These are phyloP conservation scores for Globisporangium parvum DNA, from an alignment of 352 stramenopile species.

Conservation along the genomic window DNA sequence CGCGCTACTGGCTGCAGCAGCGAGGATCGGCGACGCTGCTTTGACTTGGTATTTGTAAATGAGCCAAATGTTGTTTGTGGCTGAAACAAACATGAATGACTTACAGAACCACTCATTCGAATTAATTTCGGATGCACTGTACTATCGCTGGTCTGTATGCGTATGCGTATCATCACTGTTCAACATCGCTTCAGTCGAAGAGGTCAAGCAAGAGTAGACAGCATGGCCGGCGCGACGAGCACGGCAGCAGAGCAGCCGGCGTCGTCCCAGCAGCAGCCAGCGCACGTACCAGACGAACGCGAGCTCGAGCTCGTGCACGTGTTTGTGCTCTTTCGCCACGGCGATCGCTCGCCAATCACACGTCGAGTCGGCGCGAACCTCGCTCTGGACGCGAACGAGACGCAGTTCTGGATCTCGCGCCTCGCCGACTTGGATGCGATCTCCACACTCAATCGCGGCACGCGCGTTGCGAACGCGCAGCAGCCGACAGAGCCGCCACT, in stretches of 20 bases:
- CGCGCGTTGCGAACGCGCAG: conserved; percentile 28
- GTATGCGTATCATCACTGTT: too few relatives aligned
- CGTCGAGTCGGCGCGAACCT: conserved; percentile 38
- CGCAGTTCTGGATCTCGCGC: conserved; percentile 53
- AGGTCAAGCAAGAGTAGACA: not conserved
- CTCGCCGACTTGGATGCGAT: conserved; percentile 39
- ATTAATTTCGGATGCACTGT: too few relatives aligned
- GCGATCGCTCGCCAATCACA: conserved; percentile 73
- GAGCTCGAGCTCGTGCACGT: conserved; percentile 52
- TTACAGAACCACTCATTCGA: too few relatives aligned
- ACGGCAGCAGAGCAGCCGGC: too few relatives aligned
- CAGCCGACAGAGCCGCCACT: conserved; percentile 15
- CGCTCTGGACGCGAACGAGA: conserved; percentile 35
- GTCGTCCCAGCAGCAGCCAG: not conserved
- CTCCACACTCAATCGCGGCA: conserved; percentile 39
- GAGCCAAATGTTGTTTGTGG: too few relatives aligned
- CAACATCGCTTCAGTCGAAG: not conserved
- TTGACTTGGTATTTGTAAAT: too few relatives aligned
- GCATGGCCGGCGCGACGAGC: not conserved
- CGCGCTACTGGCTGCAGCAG: too few relatives aligned
- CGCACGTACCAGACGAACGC: not conserved
- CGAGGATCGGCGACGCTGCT: too few relatives aligned
- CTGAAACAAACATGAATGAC: too few relatives aligned
- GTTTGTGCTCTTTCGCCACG: conserved; percentile 70
- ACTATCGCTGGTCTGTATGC: too few relatives aligned